These are phyloP conservation scores for Drechslera avenae DNA, from an alignment of 2,329 filamentous ascomycete species.

Conservation along the genomic window DNA sequence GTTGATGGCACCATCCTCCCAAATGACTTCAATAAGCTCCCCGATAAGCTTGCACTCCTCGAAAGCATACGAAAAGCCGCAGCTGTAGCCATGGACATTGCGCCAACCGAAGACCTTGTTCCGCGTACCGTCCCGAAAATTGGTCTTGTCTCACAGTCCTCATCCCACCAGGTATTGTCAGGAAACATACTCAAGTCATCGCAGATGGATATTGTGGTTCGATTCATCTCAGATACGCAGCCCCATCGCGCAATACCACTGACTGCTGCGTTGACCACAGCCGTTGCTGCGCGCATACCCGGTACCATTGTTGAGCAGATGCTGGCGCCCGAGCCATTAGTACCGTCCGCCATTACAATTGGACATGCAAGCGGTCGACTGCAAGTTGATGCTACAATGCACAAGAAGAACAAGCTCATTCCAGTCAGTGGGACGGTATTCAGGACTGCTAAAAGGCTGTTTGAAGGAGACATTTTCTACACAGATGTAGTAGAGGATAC, in stretches of 20 bases:
- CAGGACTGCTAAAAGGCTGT: slow-evolving; percentile 46
- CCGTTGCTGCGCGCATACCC: slow-evolving; percentile 47
- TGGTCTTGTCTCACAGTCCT: slow-evolving; percentile 56
- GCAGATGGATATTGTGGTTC: slow-evolving; percentile 48
- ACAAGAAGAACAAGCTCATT: slow-evolving; percentile 26
- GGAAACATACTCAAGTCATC: slow-evolving; percentile 43
- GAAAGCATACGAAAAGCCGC: slow-evolving; percentile 64
- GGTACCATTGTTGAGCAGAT: slow-evolving; percentile 46
- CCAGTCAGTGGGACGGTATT: slow-evolving; percentile 42
- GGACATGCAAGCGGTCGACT: slow-evolving; percentile 48
- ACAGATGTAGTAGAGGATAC: slow-evolving; percentile 10
- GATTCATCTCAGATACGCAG: slow-evolving; percentile 53
- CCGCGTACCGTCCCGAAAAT: slow-evolving; percentile 69
- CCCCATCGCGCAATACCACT: slow-evolving; percentile 53
- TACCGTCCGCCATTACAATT: slow-evolving; percentile 44
- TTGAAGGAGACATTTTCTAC: slow-evolving; percentile 43
- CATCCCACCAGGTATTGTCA: slow-evolving; percentile 48
- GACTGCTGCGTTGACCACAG: slow-evolving; percentile 51
- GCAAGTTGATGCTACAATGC: slow-evolving; percentile 45
- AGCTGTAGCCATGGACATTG: slow-evolving; percentile 66
- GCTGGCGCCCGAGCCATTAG: slow-evolving; percentile 31
- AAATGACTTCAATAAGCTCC: slow-evolving; percentile 58
- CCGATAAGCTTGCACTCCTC: slow-evolving; percentile 56
- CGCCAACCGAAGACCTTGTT: slow-evolving; percentile 50
- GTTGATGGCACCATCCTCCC: slow-evolving; percentile 60